Evolutionary conservation across 768 basidiomycete genomes (phyloP).

Genomic region (Polyporus arcularius): DNA sequence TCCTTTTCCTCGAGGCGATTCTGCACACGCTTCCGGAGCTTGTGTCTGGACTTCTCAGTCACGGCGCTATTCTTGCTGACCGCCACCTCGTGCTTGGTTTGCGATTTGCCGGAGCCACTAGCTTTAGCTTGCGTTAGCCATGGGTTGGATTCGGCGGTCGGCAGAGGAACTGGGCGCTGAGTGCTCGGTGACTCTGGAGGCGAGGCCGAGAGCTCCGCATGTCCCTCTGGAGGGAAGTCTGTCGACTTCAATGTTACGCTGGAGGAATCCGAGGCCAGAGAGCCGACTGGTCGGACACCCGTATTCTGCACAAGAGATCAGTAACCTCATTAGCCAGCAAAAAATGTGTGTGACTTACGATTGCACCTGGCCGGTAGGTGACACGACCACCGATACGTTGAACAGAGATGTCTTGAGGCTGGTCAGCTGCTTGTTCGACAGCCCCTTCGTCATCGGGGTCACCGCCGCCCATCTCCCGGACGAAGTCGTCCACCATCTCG

Average conservation of each 20-base stretch:
- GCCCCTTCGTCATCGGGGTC: constrained; percentile 35
- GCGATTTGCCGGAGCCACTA: constrained; percentile 46
- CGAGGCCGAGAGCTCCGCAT: constrained; percentile 13
- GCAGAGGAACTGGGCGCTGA: constrained; percentile 19
- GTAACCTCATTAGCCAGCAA: neutral
- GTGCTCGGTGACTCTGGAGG: constrained; percentile 24
- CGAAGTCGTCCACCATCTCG: constrained; percentile 70
- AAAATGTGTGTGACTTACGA: constrained; percentile 17
- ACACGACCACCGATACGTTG: constrained; percentile 70
- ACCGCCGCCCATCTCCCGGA: constrained; percentile 61
- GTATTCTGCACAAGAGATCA: constrained; percentile 3
- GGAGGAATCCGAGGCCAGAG: constrained; percentile 56
- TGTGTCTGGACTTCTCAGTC: constrained; percentile 68
- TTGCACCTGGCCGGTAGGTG: constrained; percentile 56
- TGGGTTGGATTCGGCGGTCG: constrained; percentile 54
- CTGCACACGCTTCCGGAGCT: constrained; percentile 63
- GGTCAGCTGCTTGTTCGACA: constrained; percentile 30
- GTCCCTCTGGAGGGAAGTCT: constrained; percentile 45
- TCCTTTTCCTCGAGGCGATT: constrained; percentile 61
- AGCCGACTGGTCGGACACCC: constrained; percentile 28
- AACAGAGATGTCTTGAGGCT: constrained; percentile 30
- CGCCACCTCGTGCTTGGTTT: constrained; percentile 73
- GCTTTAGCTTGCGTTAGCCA: constrained; percentile 59
- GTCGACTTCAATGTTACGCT: constrained; percentile 68
- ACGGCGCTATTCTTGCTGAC: constrained; percentile 67